Conservation (phyloP, 805 yeast species). For the Yamadazyma paraphyllophila region DNA sequence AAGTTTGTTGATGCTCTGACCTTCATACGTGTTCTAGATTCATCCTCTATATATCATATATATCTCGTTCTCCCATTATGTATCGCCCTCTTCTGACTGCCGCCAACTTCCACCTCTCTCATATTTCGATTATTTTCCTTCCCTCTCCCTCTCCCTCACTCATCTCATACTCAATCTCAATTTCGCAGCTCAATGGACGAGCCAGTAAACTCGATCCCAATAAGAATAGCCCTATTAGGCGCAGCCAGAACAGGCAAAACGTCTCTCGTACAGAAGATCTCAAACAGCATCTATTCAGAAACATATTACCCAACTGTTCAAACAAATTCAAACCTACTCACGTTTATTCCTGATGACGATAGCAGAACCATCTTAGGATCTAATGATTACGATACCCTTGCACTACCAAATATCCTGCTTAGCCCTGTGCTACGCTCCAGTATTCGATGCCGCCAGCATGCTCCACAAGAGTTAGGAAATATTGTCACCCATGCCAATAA, state of each 20-base stretch:
- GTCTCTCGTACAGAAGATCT: conserved; percentile 49
- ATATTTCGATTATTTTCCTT: no score
- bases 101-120: no score
- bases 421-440: conserved; percentile 26
- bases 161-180: background rate
- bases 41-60: no score
- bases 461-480: conserved; percentile 23
- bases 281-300: conserved; percentile 52
- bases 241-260: conserved; percentile 62
- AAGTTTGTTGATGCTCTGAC: no score
- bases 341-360: conserved; percentile 43
- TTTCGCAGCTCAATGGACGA: conserved; percentile 5
- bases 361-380: conserved; percentile 8
- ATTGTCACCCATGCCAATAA: conserved; percentile 12
- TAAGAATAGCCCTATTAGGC: conserved; percentile 61
- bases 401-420: conserved; percentile 12
- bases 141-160: no score
- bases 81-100: no score
- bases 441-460: conserved; percentile 11
- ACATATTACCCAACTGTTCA: conserved; percentile 74
- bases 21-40: no score
- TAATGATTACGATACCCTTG: background rate
- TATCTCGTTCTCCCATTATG: no score
- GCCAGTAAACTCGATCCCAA: conserved; percentile 35
- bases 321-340: conserved; percentile 57